phyloP scores from a whole-genome alignment of 306 rosid species.

The Medicago lupulina region DNA sequence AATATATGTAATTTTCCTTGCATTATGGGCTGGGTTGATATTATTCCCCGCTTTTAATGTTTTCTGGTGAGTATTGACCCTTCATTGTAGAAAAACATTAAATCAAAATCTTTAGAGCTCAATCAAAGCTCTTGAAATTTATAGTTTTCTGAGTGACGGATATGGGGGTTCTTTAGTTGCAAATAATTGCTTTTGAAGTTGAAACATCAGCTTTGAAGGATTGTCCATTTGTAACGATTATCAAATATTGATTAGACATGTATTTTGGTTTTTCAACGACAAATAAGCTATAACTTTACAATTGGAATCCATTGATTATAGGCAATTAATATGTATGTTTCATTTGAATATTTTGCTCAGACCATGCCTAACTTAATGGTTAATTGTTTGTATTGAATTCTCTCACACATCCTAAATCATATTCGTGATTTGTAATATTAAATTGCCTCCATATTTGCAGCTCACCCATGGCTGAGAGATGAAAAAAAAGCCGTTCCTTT shows the following conservation, averaged over 20 bases:
- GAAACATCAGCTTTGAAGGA: neutral
- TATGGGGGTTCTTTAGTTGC: slow-evolving; percentile 3
- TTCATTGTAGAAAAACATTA: slow-evolving; percentile 6
- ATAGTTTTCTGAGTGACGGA: neutral
- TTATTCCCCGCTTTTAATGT: neutral
- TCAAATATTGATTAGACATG: neutral
- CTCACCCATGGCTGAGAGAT: slow-evolving; percentile 94
- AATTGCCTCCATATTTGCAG: slow-evolving; percentile 60
- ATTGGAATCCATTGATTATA: too few species aligned
- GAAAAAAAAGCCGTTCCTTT: slow-evolving; percentile 68
- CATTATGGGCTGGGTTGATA: neutral
- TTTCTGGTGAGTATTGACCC: neutral
- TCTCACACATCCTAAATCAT: slow-evolving; percentile 1
- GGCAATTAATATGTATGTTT: slow-evolving; percentile 73
- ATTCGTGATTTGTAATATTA: slow-evolving; percentile 33
- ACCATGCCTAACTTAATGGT: slow-evolving; percentile 16
- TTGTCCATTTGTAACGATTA: slow-evolving; percentile 3
- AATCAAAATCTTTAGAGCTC: neutral
- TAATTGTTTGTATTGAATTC: slow-evolving; percentile 33
- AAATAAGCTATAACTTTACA: too few species aligned
- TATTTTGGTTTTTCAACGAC: neutral
- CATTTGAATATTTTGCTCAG: slow-evolving; percentile 35
- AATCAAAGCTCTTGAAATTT: neutral
- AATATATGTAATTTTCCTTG: neutral
- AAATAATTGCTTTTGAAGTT: neutral